A percentile compares a stretch with the other conserved stretches of the same genome.
These are phyloP conservation scores for Globisporangium camurandrum DNA, from an alignment of 352 stramenopile species.

Conservation along the genomic window DNA sequence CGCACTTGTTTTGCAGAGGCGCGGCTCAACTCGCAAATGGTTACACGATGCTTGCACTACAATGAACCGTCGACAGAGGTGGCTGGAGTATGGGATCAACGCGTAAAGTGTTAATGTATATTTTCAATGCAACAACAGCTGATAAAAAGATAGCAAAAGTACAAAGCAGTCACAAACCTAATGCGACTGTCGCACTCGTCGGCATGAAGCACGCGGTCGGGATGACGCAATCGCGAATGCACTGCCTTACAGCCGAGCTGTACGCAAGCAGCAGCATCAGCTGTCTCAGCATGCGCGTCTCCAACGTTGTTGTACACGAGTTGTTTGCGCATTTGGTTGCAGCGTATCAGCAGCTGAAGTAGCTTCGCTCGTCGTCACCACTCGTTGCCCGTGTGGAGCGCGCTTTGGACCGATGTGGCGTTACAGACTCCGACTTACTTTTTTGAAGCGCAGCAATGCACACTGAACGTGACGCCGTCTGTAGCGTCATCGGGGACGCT, in stretches of 20 bases:
- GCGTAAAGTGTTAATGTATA: constrained; percentile 3
- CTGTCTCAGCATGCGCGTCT: neutral
- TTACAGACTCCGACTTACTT: neutral
- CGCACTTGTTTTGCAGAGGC: constrained; percentile 10
- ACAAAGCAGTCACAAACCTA: neutral
- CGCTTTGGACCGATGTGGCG: neutral
- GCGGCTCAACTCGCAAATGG: constrained; percentile 11
- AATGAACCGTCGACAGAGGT: constrained; percentile 16
- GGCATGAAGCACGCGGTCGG: neutral
- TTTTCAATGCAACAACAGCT: constrained; percentile 13
- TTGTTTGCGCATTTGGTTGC: neutral
- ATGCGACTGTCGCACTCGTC: neutral
- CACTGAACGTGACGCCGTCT: neutral
- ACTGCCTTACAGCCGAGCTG: neutral
- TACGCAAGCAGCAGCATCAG: neutral
- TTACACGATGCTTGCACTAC: constrained; percentile 1
- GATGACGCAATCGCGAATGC: neutral
- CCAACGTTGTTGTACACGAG: neutral
- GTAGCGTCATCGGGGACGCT: neutral
- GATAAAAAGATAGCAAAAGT: constrained; percentile 1
- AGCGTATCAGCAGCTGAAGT: neutral
- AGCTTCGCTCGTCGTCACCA: neutral
- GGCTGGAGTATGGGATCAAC: constrained; percentile 11
- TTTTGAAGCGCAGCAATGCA: neutral
- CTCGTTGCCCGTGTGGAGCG: neutral